Evolutionary conservation across 1,284 basidiomycete genomes (phyloP), one percentile per base, ranked within the genome.

Genomic region (Boletus semigastroideus): DNA sequence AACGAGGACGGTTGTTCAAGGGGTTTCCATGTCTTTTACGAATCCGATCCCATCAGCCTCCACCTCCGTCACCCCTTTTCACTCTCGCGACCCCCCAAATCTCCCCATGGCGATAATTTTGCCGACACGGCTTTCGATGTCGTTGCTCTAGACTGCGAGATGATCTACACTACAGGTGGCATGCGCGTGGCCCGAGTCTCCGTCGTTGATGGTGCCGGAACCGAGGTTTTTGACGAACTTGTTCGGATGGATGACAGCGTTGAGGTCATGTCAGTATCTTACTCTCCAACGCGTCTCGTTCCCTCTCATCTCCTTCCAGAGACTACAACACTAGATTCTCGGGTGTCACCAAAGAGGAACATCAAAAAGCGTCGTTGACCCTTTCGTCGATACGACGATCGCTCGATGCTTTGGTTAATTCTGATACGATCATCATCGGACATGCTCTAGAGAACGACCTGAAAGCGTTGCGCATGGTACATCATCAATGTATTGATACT

Each of bases 241-340:
- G 83, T 96, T 19, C 78, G 82, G 38, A 90, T 92, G 80, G 86
- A 87, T 50, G 80, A 86, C 0, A 84, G 83, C 9, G 84, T 92
- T 5, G 74, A 87, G 50, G 78, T 94, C 14, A 80, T 95, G 92
- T 94, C 55, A 56, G 86, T 77, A 16, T 48, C 42, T 39, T 46
- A 12, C 30, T 46, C 43, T 49, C 36, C 25, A 37, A 20, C 30
- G 3, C 16, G 41, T 43, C 40, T 27, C 20, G 33, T 54, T 27
- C 38, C 19, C 37, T n/a, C 48, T 62, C 47, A 56, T 38, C 7
- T 36, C 51, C 49, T 42, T 45, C 40, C 60, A 94, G 92, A 52
- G 94, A 97, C 66, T 86, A 85, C 63, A 95, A 94, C 63, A 93
- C 92, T 7, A 83, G 90, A 25, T 98, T 95, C 66, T 95, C 92